phyloP scores from a whole-genome alignment of 164 flowering plant genomes.

The Magnolia sinica region DNA sequence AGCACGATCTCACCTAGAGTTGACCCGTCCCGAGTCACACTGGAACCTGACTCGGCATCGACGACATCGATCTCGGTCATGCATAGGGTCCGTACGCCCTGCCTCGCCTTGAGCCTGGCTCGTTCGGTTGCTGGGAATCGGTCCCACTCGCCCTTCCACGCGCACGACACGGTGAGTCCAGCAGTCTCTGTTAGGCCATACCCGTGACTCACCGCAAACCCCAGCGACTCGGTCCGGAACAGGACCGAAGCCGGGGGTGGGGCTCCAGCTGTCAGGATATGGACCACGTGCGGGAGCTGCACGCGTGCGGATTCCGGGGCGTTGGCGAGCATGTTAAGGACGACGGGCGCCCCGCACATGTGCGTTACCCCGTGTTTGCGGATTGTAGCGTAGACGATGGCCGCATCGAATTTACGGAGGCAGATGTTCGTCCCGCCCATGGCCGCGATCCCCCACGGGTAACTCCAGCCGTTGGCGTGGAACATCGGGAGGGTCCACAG shows the following conservation, averaged over 20 bases:
- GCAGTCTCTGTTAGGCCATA: conserved; percentile 57
- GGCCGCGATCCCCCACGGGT: conserved; percentile 54
- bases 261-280: conserved; percentile 48
- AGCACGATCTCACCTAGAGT: conserved; percentile 43
- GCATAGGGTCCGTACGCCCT: conserved; percentile 34
- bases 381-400: conserved; percentile 17
- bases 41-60: conserved; percentile 24
- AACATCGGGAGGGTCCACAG: conserved; percentile 63
- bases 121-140: conserved; percentile 34
- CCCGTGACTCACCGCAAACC: conserved; percentile 45
- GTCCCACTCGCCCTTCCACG: conserved; percentile 52
- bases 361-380: conserved; percentile 38
- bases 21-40: conserved; percentile 36
- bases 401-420: conserved; percentile 39
- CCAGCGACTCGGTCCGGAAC: conserved; percentile 31
- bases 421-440: conserved; percentile 55
- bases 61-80: conserved; percentile 36
- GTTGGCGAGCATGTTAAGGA: conserved; percentile 49
- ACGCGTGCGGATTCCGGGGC: conserved; percentile 7
- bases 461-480: conserved; percentile 60
- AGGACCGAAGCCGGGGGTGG: conserved; percentile 52
- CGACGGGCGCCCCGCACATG: conserved; percentile 57
- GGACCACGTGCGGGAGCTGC: conserved; percentile 29
- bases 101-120: conserved; percentile 47
- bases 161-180: conserved; percentile 37